Base-by-base conservation (phyloP, 106 monocot species). In the Allium cepa region DNA sequence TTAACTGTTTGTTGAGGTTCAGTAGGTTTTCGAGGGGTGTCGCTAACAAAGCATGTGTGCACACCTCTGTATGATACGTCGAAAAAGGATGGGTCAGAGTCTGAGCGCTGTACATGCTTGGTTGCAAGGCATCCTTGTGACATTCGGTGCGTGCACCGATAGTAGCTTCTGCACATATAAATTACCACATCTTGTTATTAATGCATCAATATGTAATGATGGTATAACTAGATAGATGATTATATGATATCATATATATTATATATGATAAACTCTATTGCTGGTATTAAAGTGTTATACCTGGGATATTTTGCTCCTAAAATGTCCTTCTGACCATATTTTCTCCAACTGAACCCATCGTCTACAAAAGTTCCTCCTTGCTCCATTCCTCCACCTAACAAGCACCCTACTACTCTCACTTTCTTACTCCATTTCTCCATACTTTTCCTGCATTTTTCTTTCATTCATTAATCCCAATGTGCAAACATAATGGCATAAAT, bases 31-130 rank as follows among this genome's bases (percentile, higher is more conserved):
- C 49, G 64, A 15, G 11, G 46, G 6, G 15, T 49, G 17, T 71
- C 69, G 66, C 36, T 36, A 36, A 5, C 36, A 36, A 49, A 45
- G 53, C 91, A 87, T 14, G 77, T 78, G 79, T 87, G 91, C 3
- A 49, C 15, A 4, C 84, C 77, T 7, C 66, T 56, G 78, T 85
- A 85, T 13, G 80, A 76, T 75, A 92, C 57, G 52, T 80, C 80
- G 53, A 87, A 78, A 71, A 78, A 48, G 14, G 69, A 59, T 16
- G 82, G 77, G 49, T 87, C 77, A 1, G 66, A 53, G 57, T 92
- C 84, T 7, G 84, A 75, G 7, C 76, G 66, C 68, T 92, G 91
- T 15, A 92, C 80, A 47, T 78, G 91, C 59, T 87, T 92, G 27
- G 68, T 78, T 8, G 91, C 91, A 8, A 14, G 80, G 62, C 91